Percentiles rank a stretch among this genome's conserved stretches.
phyloP scores from a whole-genome alignment of 805 yeast genomes.

The Metahyphopichia silvanorum region DNA sequence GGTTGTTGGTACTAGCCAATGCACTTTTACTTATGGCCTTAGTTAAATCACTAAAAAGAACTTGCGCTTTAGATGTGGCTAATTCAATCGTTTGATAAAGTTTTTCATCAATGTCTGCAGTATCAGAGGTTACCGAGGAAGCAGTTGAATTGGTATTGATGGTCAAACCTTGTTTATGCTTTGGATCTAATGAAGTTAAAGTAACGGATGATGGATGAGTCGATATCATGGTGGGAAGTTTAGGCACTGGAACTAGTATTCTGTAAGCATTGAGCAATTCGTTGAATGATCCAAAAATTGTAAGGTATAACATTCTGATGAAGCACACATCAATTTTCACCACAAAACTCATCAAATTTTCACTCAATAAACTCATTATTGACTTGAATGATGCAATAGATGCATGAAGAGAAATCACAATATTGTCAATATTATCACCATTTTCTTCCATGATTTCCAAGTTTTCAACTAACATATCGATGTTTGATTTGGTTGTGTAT shows the following conservation, averaged over 20 bases:
- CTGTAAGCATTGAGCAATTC: conserved; percentile 69
- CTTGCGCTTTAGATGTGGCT: conserved; percentile 67
- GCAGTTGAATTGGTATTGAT: conserved; percentile 1
- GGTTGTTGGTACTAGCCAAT: conserved; percentile 33
- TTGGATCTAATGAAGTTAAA: conserved; percentile 3
- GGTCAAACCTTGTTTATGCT: conserved; percentile 3
- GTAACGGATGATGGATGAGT: conserved; percentile 4
- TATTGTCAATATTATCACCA: conserved; percentile 26
- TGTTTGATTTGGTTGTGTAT: conserved; percentile 50
- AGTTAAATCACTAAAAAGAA: conserved; percentile 73
- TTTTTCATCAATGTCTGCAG: conserved; percentile 60
- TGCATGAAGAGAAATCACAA: conserved; percentile 26
- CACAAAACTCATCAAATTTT: conserved; percentile 47
- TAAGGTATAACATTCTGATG: conserved; percentile 59
- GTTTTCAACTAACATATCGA: conserved; percentile 55
- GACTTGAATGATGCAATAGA: conserved; percentile 49
- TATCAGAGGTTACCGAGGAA: conserved; percentile 15
- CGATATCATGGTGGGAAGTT: conserved; percentile 1
- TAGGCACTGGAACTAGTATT: conserved; percentile 26
- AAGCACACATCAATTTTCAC: conserved; percentile 60
- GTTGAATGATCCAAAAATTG: conserved; percentile 58
- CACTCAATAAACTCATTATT: conserved; percentile 46
- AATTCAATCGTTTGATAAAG: conserved; percentile 60
- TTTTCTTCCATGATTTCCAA: conserved; percentile 50
- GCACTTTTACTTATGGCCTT: conserved; percentile 66